A percentile compares a stretch with the other conserved stretches of the same genome.
Evolutionary conservation across 768 basidiomycete genomes (phyloP).

Genomic region (Suillus sp.): DNA sequence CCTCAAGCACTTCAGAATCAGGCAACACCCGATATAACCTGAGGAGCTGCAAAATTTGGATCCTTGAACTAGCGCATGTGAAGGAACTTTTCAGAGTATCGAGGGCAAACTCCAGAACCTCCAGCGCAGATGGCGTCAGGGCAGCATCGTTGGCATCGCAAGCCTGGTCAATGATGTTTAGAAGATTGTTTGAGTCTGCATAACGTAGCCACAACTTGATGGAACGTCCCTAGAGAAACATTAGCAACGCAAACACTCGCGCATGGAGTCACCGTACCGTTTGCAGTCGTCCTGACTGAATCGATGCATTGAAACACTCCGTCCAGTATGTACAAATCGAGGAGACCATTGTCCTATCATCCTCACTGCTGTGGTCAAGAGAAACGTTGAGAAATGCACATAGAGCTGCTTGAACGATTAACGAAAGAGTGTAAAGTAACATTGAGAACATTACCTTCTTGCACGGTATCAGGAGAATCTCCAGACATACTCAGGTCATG

Average conservation of each 20-base stretch:
- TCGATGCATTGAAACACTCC: neutral
- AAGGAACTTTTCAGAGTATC: conserved; percentile 25
- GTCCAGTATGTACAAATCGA: conserved; percentile 49
- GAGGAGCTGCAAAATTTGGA: conserved; percentile 42
- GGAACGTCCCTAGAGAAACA: conserved; percentile 10
- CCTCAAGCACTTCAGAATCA: conserved; percentile 43
- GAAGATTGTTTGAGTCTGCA: conserved; percentile 44
- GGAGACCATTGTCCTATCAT: conserved; percentile 44
- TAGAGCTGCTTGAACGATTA: conserved; percentile 40
- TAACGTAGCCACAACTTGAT: conserved; percentile 57
- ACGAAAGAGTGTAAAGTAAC: neutral
- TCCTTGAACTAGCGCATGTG: conserved; percentile 1
- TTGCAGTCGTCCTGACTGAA: neutral
- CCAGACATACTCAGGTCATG: conserved; percentile 37
- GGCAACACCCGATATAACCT: conserved; percentile 38
- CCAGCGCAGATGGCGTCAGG: conserved; percentile 30
- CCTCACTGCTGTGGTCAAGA: conserved; percentile 38
- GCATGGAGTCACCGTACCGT: neutral
- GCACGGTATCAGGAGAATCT: conserved; percentile 25
- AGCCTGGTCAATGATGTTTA: conserved; percentile 44
- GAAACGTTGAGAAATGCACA: conserved; percentile 39
- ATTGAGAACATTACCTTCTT: conserved; percentile 36
- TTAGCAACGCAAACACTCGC: neutral
- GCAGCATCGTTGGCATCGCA: conserved; percentile 12
- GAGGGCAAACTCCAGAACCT: conserved; percentile 41